A percentile compares a stretch with the other conserved stretches of the same genome.
Evolutionary conservation across 306 rosid species (phyloP).

Genomic region (Alnus glutinosa): DNA sequence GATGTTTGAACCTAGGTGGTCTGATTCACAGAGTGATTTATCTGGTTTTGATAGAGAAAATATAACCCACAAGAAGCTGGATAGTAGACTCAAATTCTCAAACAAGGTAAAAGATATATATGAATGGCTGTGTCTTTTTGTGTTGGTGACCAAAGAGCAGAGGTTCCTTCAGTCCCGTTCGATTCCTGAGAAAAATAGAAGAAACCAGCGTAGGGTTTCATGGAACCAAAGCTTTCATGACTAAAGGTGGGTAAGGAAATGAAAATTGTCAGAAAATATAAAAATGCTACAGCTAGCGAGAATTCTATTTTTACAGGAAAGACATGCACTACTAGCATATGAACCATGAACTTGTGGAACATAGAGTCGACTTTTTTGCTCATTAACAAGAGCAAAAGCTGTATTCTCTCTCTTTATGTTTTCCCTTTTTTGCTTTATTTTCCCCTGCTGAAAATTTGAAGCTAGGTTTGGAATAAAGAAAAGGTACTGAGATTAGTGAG

Average conservation of each 20-base stretch:
- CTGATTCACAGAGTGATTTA: neutral
- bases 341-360: neutral
- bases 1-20: neutral
- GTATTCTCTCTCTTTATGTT: neutral
- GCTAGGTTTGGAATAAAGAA: neutral
- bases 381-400: slow-evolving; percentile 15
- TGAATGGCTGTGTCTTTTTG: neutral
- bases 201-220: neutral
- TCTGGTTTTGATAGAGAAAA: neutral
- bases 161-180: neutral
- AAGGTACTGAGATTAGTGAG: neutral
- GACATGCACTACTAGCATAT: neutral
- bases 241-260: neutral
- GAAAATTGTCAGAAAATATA: neutral
- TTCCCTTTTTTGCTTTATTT: slow-evolving; percentile 2
- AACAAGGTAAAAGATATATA: neutral
- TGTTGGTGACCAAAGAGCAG: neutral
- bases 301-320: neutral
- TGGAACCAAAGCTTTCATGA: neutral
- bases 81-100: neutral
- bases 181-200: neutral
- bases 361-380: neutral
- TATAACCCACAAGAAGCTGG: neutral
- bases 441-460: slow-evolving; percentile 10
- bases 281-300: neutral